A percentile compares a stretch with the other conserved stretches of the same genome.
These are phyloP conservation scores for Fusarium palustre DNA, from an alignment of 2,329 filamentous ascomycete genomes.

Conservation along the genomic window DNA sequence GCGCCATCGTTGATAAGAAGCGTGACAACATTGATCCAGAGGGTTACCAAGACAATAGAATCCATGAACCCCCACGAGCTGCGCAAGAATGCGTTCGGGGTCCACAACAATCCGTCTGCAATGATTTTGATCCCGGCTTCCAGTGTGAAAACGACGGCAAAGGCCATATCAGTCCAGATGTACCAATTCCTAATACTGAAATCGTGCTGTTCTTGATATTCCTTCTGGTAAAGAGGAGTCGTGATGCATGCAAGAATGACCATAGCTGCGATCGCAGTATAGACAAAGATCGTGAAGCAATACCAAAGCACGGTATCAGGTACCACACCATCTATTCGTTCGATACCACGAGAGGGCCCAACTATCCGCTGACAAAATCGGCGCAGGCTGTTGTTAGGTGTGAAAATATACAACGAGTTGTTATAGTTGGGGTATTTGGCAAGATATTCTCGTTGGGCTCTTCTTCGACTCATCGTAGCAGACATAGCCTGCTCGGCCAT, in stretches of 20 bases:
- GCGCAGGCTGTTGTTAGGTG: slow-evolving; percentile 80
- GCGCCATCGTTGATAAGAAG: slow-evolving; percentile 84
- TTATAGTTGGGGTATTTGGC: slow-evolving; percentile 91
- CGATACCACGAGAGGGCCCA: slow-evolving; percentile 86
- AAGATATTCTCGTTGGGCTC: slow-evolving; percentile 91
- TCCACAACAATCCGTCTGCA: slow-evolving; percentile 95
- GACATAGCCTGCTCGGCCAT: slow-evolving; percentile 93
- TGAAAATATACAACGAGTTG: slow-evolving; percentile 89
- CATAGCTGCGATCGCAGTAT: slow-evolving; percentile 95
- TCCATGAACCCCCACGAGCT: slow-evolving; percentile 98
- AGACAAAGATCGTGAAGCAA: slow-evolving; percentile 91
- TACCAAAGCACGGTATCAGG: slow-evolving; percentile 95
- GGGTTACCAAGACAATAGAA: slow-evolving; percentile 86
- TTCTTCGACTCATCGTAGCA: slow-evolving; percentile 83
- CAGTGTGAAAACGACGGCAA: slow-evolving; percentile 85
- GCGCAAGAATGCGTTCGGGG: slow-evolving; percentile 95
- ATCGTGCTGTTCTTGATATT: slow-evolving; percentile 75
- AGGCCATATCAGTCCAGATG: slow-evolving; percentile 91
- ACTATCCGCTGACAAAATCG: slow-evolving; percentile 89
- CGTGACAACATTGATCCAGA: slow-evolving; percentile 94
- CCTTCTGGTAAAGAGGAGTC: slow-evolving; percentile 91
- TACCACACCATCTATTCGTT: slow-evolving; percentile 88
- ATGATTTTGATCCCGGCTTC: slow-evolving; percentile 93
- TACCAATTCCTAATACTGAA: slow-evolving; percentile 86
- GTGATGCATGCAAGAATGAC: slow-evolving; percentile 95